Evolutionary conservation across 2,329 filamentous ascomycete species (phyloP), one percentile per base, ranked within the genome.

Genomic region (Verticillium dahliae): DNA sequence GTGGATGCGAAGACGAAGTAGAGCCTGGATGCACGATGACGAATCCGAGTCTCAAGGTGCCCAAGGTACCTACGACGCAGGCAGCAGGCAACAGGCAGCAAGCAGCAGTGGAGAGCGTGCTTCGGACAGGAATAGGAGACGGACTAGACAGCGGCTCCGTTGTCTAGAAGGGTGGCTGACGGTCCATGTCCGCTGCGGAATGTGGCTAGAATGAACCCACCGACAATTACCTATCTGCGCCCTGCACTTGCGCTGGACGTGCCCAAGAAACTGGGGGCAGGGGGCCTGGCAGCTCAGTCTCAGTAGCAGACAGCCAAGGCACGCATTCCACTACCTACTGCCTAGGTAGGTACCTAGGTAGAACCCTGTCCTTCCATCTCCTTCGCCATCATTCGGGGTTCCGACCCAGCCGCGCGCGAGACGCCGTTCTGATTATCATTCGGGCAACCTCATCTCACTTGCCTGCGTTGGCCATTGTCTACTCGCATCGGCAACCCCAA

Each of bases 371-470:
- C 55, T 58, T 58, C 57, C 57, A 58, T 58, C 33, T 38, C 38
- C 18, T 58, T 58, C 57, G 57, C 57, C 14, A 58, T 39, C 38
- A 39, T 58, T 58, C 56, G 35, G 33, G 56, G 31, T 58, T 58
- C 56, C 56, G 45, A 27, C 45, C 45, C 45, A 50, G 22, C 45
- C 45, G 45, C 45, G 45, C 22, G n/a, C 45, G n/a, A 37, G 35
- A 37, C 35, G 7, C 6, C 45, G 6, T 10, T 18, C 45, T 22
- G 3, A 22, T 22, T 18, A 27, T 15, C 45, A n/a, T 13, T 22
- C 5, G 39, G 18, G 2, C 22, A 15, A 15, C 39, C n/a, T 50
- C 45, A n/a, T 9, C 9, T 22, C 13, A 22, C 18, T 50, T 18
- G 7, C 22, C 18, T 18, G 6, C 39, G 14, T 41, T 14, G 39